phyloP scores from a whole-genome alignment of 2,329 filamentous ascomycete species.

The Sporothrix euskadiensis region DNA sequence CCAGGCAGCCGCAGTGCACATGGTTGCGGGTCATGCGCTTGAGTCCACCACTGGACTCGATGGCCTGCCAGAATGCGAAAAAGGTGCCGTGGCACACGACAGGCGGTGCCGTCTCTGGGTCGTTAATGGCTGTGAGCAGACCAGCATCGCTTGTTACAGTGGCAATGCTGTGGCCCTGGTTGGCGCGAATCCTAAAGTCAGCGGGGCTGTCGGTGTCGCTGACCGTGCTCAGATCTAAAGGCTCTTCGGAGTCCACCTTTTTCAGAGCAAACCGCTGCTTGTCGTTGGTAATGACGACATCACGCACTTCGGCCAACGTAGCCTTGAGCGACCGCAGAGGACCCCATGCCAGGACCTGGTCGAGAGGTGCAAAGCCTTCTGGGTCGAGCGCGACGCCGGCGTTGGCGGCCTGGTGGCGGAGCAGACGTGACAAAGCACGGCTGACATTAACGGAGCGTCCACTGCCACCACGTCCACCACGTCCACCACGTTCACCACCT shows the following conservation, averaged over 20 bases:
- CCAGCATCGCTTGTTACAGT: conserved; percentile 65
- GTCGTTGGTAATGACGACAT: conserved; percentile 71
- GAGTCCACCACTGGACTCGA: conserved; percentile 74
- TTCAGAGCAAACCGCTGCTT: conserved; percentile 90
- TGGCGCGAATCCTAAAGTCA: conserved; percentile 86
- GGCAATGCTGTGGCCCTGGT: conserved; percentile 84
- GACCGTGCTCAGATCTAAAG: conserved; percentile 32
- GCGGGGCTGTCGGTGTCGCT: conserved; percentile 50
- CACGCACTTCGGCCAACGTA: conserved; percentile 71
- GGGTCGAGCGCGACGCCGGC: conserved; percentile 59
- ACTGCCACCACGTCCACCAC: conserved; percentile 39
- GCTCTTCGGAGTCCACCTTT: conserved; percentile 43
- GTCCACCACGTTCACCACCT: conserved; percentile 30
- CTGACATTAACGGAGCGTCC: conserved; percentile 53
- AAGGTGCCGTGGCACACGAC: conserved; percentile 87
- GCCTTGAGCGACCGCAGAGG: conserved; percentile 68
- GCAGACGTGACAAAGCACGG: conserved; percentile 54
- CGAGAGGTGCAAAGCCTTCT: conserved; percentile 60
- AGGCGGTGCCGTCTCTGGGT: conserved; percentile 60
- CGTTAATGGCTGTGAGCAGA: conserved; percentile 68
- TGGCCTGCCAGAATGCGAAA: conserved; percentile 73
- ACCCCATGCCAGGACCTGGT: conserved; percentile 57
- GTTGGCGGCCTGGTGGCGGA: conserved; percentile 58
- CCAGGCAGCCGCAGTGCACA: conserved; percentile 71
- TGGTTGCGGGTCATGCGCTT: conserved; percentile 81